These are phyloP conservation scores for Lumnitzera racemosa DNA, from an alignment of 345 rosid species.

Conservation along the genomic window DNA sequence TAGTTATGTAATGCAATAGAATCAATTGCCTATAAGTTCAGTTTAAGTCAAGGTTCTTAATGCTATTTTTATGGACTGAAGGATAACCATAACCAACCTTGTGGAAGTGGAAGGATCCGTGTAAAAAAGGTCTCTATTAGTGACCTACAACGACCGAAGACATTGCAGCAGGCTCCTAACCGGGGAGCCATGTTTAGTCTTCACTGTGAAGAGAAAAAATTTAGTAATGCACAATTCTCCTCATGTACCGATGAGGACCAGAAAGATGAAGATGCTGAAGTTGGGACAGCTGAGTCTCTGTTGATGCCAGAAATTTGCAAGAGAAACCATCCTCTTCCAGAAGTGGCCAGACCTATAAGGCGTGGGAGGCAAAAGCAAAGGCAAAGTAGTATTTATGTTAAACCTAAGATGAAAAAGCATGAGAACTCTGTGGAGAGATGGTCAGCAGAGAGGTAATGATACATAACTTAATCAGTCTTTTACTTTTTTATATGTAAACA, in stretches of 20 bases:
- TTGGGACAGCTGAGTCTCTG: slow-evolving; percentile 14
- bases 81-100: no score
- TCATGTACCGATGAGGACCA: slow-evolving; percentile 22
- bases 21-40: no score
- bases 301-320: slow-evolving; percentile 25
- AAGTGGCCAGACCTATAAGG: slow-evolving; percentile 21
- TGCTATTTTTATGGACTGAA: no score
- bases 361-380: slow-evolving; percentile 8
- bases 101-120: no score
- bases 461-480: neutral
- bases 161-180: neutral
- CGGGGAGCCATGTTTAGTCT: neutral
- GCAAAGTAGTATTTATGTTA: slow-evolving; percentile 7
- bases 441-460: neutral
- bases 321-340: slow-evolving; percentile 24
- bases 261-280: slow-evolving; percentile 26
- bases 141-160: no score
- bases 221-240: slow-evolving; percentile 8
- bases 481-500: no score
- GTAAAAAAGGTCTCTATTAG: no score
- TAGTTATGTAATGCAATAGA: no score
- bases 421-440: neutral
- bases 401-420: slow-evolving; percentile 19
- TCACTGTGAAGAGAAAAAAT: neutral
- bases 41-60: no score